Evolutionary conservation across 1,284 basidiomycete genomes (phyloP).

Genomic region (Takashimella tepidaria): DNA sequence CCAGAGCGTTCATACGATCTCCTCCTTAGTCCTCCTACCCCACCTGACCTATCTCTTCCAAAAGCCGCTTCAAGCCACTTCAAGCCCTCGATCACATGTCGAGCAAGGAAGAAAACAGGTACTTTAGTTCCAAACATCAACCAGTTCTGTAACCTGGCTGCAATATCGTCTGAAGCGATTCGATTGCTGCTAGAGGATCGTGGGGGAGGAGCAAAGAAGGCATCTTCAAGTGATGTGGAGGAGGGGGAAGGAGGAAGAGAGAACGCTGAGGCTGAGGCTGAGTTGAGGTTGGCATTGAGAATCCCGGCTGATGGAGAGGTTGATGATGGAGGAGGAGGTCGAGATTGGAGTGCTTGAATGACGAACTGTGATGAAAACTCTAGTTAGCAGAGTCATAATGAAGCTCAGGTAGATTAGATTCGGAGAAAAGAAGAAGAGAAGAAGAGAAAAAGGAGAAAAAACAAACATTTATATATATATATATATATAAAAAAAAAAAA

Average conservation of each 20-base stretch:
- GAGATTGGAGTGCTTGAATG: slow-evolving; percentile 44
- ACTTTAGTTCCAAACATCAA: slow-evolving; percentile 13
- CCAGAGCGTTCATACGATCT: slow-evolving; percentile 11
- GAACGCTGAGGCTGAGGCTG: neutral
- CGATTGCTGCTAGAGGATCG: neutral
- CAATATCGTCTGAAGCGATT: neutral
- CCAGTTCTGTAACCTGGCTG: neutral
- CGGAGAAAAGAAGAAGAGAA: no score
- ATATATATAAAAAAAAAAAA: no score
- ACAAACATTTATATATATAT: no score
- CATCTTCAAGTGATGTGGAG: slow-evolving; percentile 16
- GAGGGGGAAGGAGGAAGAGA: slow-evolving; percentile 24
- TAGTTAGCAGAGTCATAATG: neutral
- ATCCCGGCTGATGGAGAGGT: slow-evolving; percentile 1
- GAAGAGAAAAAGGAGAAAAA: no score
- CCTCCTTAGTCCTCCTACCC: neutral
- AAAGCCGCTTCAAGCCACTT: slow-evolving; percentile 34
- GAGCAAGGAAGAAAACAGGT: slow-evolving; percentile 41
- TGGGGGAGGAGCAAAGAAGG: slow-evolving; percentile 16
- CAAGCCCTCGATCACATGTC: slow-evolving; percentile 29
- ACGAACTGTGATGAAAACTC: slow-evolving; percentile 39
- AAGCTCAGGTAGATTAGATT: neutral
- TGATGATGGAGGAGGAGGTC: slow-evolving; percentile 25
- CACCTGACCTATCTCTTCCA: slow-evolving; percentile 21
- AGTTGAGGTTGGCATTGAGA: slow-evolving; percentile 15